Conservation (phyloP, 805 yeast species). For the Kuraishia ogatae region DNA sequence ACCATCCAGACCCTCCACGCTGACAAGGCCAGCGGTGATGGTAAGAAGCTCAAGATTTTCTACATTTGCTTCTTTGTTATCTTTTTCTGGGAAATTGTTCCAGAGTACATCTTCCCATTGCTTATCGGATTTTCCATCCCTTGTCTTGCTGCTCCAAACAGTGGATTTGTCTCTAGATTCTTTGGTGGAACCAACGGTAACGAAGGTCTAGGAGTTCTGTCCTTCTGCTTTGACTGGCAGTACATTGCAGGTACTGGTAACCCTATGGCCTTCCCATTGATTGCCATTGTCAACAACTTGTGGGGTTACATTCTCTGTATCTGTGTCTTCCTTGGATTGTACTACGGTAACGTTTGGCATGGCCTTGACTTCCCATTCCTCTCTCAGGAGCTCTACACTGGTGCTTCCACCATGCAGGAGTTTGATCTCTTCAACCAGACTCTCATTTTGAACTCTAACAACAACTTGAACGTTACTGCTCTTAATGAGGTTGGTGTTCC, state of each 20-base stretch:
- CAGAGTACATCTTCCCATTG: conserved; percentile 50
- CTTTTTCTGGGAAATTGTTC: conserved; percentile 52
- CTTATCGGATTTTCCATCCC: conserved; percentile 55
- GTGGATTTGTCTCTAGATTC: conserved; percentile 51
- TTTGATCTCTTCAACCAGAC: conserved; percentile 21
- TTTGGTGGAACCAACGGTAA: conserved; percentile 45
- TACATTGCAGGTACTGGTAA: conserved; percentile 40
- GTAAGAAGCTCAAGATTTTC: conserved; percentile 42
- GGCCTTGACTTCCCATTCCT: conserved; percentile 27
- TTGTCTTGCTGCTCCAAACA: conserved; percentile 58
- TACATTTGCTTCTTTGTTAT: conserved; percentile 26
- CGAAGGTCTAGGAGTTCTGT: conserved; percentile 58
- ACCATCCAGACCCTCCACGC: conserved; percentile 40
- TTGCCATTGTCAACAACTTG: conserved; percentile 28
- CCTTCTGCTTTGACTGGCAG: conserved; percentile 65
- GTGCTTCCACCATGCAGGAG: conserved; percentile 14
- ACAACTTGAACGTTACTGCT: conserved; percentile 14
- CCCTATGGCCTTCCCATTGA: conserved; percentile 59
- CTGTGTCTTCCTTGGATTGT: conserved; percentile 30
- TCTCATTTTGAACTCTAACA: conserved; percentile 15
- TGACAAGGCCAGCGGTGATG: conserved; percentile 55
- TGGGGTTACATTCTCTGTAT: conserved; percentile 27
- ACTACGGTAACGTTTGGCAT: conserved; percentile 42
- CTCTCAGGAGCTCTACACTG: conserved; percentile 21
- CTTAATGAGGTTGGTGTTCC: conserved; percentile 20